phyloP scores from a whole-genome alignment of 75 land plant species.

The Chamaecyparis obtusa region DNA sequence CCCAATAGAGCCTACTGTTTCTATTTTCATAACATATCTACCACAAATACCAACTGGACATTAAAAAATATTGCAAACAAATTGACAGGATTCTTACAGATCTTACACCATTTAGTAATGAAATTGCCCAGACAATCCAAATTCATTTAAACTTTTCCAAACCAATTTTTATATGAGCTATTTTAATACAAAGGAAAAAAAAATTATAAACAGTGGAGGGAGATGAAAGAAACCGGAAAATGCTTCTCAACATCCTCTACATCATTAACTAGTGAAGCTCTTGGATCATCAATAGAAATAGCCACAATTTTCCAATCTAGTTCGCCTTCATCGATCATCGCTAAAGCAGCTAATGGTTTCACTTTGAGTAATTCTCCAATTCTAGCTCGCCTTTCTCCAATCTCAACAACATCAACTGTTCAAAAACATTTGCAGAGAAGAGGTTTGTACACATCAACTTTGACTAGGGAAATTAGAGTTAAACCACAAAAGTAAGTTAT shows the following conservation, averaged over 20 bases:
- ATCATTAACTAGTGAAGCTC: conserved; percentile 86
- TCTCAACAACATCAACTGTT: conserved; percentile 96
- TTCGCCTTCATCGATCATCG: conserved; percentile 99
- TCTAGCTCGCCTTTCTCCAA: conserved; percentile 67
- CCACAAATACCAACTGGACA: not conserved
- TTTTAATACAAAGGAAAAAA: not conserved
- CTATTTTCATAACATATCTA: not conserved
- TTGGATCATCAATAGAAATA: conserved; percentile 93
- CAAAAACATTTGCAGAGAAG: conserved; percentile 4
- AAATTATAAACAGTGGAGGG: not conserved
- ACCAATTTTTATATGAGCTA: not conserved
- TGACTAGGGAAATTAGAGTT: not conserved
- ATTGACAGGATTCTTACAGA: not conserved
- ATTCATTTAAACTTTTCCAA: not conserved
- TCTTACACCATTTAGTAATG: not conserved
- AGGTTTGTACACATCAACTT: not conserved
- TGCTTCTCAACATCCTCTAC: conserved; percentile 87
- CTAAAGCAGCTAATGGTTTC: conserved; percentile 87
- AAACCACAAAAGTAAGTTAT: not conserved
- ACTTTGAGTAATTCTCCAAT: conserved; percentile 85
- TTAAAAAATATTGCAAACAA: not conserved
- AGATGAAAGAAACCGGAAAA: conserved; percentile 64
- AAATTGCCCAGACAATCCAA: not conserved
- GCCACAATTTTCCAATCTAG: conserved; percentile 99
- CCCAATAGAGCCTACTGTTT: not conserved